phyloP scores from a whole-genome alignment of 805 yeast genomes.

The Kluyveromyces starmeri region DNA sequence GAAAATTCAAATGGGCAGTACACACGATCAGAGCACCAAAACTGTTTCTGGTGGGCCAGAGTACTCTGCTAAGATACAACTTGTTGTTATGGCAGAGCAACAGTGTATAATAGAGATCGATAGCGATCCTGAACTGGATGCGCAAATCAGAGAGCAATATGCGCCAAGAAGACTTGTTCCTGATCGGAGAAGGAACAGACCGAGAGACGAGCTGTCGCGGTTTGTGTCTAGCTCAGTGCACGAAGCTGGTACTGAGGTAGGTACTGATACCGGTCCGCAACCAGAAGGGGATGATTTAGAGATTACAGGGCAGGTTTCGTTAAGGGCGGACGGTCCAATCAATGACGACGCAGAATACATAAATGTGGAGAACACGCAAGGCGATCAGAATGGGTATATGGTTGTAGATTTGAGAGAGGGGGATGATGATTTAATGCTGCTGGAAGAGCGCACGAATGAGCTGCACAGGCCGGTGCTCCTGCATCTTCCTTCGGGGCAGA shows the following conservation, averaged over 20 bases:
- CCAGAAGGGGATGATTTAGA: conserved; percentile 17
- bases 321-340: conserved; percentile 12
- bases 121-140: conserved; percentile 25
- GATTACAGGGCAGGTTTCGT: conserved; percentile 13
- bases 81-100: neutral
- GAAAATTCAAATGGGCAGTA: no score
- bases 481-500: conserved; percentile 23
- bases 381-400: neutral
- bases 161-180: conserved; percentile 10
- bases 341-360: conserved; percentile 23
- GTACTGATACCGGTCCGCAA: neutral
- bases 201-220: conserved; percentile 13
- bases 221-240: conserved; percentile 8
- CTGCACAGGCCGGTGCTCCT: conserved; percentile 15
- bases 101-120: conserved; percentile 19
- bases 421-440: conserved; percentile 26
- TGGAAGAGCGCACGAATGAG: conserved; percentile 21
- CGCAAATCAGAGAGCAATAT: conserved; percentile 10
- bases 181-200: conserved; percentile 12
- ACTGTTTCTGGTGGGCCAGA: no score
- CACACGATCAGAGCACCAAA: no score
- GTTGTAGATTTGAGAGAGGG: conserved; percentile 8
- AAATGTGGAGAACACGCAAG: conserved; percentile 16
- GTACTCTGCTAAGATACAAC: neutral
- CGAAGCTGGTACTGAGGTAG: neutral